Evolutionary conservation across 257 asterid genomes (phyloP).

Genomic region (Nicotiana benthamiana): DNA sequence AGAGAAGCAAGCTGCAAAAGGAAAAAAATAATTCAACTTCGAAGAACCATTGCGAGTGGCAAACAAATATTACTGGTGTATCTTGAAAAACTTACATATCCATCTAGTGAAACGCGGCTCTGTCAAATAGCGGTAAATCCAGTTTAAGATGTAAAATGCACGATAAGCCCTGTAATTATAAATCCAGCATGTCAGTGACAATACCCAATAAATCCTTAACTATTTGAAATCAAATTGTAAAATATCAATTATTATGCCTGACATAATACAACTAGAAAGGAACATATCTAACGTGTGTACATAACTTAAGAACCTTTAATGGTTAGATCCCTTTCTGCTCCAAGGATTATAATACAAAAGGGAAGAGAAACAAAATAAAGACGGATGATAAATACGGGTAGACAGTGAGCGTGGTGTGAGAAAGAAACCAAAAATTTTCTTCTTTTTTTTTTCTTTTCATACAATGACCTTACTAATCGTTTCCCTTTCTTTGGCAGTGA

Average conservation of each 20-base stretch:
- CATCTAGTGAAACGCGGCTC: constrained; percentile 66
- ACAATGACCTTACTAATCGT: neutral
- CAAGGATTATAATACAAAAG: neutral
- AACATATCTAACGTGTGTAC: neutral
- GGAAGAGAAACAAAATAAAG: neutral
- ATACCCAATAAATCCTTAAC: neutral
- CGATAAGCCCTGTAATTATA: constrained; percentile 69
- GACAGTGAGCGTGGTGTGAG: neutral
- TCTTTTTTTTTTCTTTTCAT: neutral
- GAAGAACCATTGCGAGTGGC: neutral
- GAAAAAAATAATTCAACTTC: neutral
- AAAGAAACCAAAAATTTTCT: neutral
- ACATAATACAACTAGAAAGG: neutral
- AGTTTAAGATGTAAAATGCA: constrained; percentile 75
- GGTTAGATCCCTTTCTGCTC: neutral
- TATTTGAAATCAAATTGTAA: neutral
- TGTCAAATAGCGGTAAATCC: constrained; percentile 91
- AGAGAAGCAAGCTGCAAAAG: constrained; percentile 58
- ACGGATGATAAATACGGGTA: neutral
- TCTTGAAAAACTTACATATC: constrained; percentile 55
- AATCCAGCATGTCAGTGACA: neutral
- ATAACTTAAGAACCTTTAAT: neutral
- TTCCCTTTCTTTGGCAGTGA: neutral
- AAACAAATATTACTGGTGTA: neutral
- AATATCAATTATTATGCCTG: neutral